Conservation (phyloP, 2,329 filamentous ascomycete species). For the Neonectria magnoliae region DNA sequence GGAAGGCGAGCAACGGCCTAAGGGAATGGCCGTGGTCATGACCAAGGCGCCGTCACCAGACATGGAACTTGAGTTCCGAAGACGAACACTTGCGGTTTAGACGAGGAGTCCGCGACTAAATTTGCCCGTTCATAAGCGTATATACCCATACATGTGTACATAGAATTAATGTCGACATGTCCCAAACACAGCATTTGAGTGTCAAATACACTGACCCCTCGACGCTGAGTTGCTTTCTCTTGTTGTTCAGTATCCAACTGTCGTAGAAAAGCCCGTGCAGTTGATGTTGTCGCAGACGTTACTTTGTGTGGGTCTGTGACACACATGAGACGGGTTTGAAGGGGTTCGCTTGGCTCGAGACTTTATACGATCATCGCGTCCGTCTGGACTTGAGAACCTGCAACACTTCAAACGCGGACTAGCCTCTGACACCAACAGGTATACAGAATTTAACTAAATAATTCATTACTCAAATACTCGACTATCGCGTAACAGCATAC, state of each 20-base stretch:
- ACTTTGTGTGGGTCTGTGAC: not conserved
- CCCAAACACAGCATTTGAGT: not conserved
- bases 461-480: conserved; percentile 37
- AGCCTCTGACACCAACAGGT: not conserved
- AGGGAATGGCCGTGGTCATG: conserved; percentile 51
- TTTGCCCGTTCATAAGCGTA: conserved; percentile 22
- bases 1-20: conserved; percentile 51
- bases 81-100: conserved; percentile 42
- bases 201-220: not conserved
- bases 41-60: conserved; percentile 54
- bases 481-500: conserved; percentile 35
- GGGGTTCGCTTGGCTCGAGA: not conserved
- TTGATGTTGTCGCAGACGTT: not conserved
- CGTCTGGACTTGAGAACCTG: too few relatives aligned
- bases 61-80: conserved; percentile 52
- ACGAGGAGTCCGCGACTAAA: conserved; percentile 7
- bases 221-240: not conserved
- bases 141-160: conserved; percentile 29
- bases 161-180: conserved; percentile 14
- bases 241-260: not conserved
- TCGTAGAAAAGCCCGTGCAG: not conserved
- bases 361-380: too few relatives aligned
- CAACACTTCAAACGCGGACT: not conserved
- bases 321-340: conserved; percentile 1
- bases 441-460: conserved; percentile 19